These are phyloP conservation scores for Paradendryphiella salina DNA, from an alignment of 2,329 filamentous ascomycete genomes.

Conservation along the genomic window DNA sequence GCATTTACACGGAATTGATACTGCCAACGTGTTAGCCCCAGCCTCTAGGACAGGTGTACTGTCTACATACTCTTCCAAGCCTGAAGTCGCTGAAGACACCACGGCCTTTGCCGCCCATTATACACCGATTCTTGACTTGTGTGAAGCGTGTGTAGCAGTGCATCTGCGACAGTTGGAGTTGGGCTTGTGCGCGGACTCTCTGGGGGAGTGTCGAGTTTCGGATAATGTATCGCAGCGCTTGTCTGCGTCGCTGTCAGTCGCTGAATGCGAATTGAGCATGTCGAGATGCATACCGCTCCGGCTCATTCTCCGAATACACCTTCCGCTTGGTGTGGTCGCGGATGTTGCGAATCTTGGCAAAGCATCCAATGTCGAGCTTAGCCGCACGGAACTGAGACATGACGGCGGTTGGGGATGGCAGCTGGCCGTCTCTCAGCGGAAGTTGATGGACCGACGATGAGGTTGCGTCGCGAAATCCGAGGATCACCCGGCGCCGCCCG, in stretches of 20 bases:
- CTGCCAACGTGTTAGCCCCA: conserved; percentile 54
- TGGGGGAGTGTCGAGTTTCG: conserved; percentile 85
- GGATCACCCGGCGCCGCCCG: conserved; percentile 15
- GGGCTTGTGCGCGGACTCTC: conserved; percentile 83
- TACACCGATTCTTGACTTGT: conserved; percentile 92
- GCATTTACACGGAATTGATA: conserved; percentile 93
- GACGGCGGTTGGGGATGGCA: conserved; percentile 25
- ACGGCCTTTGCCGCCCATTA: conserved; percentile 84
- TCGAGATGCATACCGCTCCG: conserved; percentile 69
- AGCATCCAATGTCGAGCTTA: conserved; percentile 86
- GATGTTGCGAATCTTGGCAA: conserved; percentile 81
- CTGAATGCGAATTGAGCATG: neutral
- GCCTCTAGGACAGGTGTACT: no score
- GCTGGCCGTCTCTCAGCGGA: conserved; percentile 1
- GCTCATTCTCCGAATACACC: conserved; percentile 82
- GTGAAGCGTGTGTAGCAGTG: conserved; percentile 92
- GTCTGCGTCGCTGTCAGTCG: conserved; percentile 56
- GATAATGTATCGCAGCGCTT: conserved; percentile 81
- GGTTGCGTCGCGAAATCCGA: conserved; percentile 12
- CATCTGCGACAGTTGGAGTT: conserved; percentile 92
- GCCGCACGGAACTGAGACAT: conserved; percentile 81
- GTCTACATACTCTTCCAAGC: conserved; percentile 74
- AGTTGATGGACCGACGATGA: conserved; percentile 10
- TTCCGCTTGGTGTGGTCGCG: conserved; percentile 97
- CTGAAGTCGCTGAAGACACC: conserved; percentile 94